Conservation (phyloP, 2,329 filamentous ascomycete genomes). For the Scortechinia acanthostroma region DNA sequence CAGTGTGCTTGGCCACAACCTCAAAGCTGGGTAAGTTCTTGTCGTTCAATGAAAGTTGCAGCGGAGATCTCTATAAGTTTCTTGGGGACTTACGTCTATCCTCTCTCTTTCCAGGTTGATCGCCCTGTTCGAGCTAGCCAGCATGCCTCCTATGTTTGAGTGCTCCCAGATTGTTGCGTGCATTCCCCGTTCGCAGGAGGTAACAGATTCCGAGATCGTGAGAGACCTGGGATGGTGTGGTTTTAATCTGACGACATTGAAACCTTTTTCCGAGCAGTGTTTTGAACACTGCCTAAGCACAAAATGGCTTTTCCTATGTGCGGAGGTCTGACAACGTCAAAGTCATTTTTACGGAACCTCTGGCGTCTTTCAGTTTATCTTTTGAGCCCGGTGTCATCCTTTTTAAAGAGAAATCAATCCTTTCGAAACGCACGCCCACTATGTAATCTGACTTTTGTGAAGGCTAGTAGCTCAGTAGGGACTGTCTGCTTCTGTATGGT, state of each 20-base stretch:
- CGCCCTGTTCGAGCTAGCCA: neutral
- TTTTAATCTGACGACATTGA: neutral
- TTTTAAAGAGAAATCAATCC: too few relatives aligned
- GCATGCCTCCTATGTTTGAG: neutral
- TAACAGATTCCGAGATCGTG: neutral
- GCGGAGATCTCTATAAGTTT: too few relatives aligned
- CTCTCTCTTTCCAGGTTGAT: neutral
- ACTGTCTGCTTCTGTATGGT: too few relatives aligned
- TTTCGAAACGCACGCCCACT: too few relatives aligned
- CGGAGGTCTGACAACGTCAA: constrained; percentile 1
- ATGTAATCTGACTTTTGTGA: too few relatives aligned
- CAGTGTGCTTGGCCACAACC: neutral
- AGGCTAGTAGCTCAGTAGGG: too few relatives aligned
- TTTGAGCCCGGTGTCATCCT: too few relatives aligned
- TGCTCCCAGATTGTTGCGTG: neutral
- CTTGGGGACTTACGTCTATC: neutral
- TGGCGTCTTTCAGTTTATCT: too few relatives aligned
- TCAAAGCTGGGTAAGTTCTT: neutral
- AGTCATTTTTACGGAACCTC: too few relatives aligned
- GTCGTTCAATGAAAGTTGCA: too few relatives aligned
- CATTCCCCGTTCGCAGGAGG: neutral
- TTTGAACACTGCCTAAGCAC: neutral
- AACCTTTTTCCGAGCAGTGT: neutral
- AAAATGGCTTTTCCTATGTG: neutral
- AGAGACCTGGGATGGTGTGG: neutral